These are phyloP conservation scores for Fusarium fracticaudum DNA, from an alignment of 2,329 filamentous ascomycete species.

Conservation along the genomic window DNA sequence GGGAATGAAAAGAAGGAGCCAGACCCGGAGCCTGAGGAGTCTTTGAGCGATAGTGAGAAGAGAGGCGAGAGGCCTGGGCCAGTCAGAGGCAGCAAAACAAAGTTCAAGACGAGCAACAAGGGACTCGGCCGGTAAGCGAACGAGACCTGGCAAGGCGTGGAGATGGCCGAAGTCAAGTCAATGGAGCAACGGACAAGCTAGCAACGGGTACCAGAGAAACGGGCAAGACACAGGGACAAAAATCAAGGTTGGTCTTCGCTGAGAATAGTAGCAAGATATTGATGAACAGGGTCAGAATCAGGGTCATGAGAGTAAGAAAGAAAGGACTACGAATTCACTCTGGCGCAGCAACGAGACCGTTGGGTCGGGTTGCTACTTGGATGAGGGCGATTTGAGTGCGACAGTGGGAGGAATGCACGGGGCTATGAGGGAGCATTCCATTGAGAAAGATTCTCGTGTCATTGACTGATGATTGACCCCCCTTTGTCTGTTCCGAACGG, in stretches of 20 bases:
- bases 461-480: slow-evolving; percentile 20
- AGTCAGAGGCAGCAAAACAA: slow-evolving; percentile 39
- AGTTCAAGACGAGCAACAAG: slow-evolving; percentile 39
- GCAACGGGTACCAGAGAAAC: slow-evolving; percentile 38
- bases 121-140: slow-evolving; percentile 36
- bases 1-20: slow-evolving; percentile 33
- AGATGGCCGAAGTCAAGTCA: slow-evolving; percentile 39
- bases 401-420: slow-evolving; percentile 42
- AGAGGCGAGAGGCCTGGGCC: slow-evolving; percentile 32
- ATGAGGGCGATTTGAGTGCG: slow-evolving; percentile 27
- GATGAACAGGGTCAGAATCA: background rate
- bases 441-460: slow-evolving; percentile 25
- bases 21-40: background rate
- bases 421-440: slow-evolving; percentile 46
- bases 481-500: slow-evolving; percentile 21
- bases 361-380: slow-evolving; percentile 22
- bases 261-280: slow-evolving; percentile 12
- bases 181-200: slow-evolving; percentile 35
- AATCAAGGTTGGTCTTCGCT: slow-evolving; percentile 13
- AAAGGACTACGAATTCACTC: slow-evolving; percentile 35
- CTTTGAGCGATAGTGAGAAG: slow-evolving; percentile 35
- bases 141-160: slow-evolving; percentile 36
- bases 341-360: slow-evolving; percentile 40
- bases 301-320: slow-evolving; percentile 5
- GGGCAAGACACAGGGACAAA: slow-evolving; percentile 35